Conservation (phyloP, 169 alveolate species). For the Eimeria necatrix region DNA sequence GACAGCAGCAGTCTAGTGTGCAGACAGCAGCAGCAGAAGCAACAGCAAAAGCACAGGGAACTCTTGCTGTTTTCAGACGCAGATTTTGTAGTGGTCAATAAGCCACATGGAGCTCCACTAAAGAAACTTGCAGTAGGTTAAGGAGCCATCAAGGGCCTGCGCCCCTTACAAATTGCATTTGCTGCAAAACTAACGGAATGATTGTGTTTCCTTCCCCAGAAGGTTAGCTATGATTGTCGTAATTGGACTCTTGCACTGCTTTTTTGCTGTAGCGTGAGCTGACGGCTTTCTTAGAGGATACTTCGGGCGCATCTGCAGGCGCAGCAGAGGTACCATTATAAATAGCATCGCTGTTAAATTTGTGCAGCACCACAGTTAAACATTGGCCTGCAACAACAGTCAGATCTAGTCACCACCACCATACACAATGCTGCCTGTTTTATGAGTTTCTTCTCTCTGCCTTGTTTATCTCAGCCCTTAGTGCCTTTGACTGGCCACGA, state of each 20-base stretch:
- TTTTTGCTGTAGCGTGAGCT: conserved; percentile 32
- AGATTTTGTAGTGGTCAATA: conserved; percentile 14
- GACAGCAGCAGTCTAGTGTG: background rate
- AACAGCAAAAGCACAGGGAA: background rate
- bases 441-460: background rate
- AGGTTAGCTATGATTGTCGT: no score
- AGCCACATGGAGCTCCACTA: background rate
- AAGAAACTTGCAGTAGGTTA: background rate
- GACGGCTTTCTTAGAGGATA: background rate
- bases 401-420: background rate
- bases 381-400: background rate
- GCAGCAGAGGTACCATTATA: background rate
- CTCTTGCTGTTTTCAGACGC: conserved; percentile 20
- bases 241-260: background rate
- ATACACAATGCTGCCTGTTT: background rate
- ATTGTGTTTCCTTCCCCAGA: no score
- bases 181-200: background rate
- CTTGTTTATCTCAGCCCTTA: background rate
- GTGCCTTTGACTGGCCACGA: background rate
- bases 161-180: no score
- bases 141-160: background rate
- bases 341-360: background rate
- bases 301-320: background rate
- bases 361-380: background rate
- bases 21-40: background rate